Conservation (phyloP, 1,284 basidiomycete genomes). For the Apiotrichum mycotoxinovorans region DNA sequence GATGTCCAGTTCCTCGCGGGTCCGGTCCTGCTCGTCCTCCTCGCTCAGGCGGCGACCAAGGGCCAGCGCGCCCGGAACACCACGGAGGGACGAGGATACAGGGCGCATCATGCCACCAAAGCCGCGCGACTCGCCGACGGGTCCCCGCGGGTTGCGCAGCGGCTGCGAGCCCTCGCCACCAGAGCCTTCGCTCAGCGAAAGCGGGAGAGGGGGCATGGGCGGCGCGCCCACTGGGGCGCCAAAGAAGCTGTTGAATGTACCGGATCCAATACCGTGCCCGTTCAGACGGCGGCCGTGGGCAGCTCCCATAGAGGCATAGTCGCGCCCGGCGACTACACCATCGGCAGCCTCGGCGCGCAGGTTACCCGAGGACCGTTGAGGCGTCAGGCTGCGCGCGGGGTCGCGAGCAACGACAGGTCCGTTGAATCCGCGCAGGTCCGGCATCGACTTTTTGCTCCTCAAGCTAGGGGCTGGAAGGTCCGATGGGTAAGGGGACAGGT, state of each 20-base stretch:
- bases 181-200: constrained; percentile 14
- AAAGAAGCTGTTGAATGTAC: constrained; percentile 31
- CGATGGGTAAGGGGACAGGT: constrained; percentile 40
- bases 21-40: constrained; percentile 37
- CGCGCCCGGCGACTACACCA: constrained; percentile 55
- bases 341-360: constrained; percentile 88
- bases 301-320: constrained; percentile 42
- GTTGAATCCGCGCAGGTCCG: constrained; percentile 53
- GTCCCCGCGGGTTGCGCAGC: constrained; percentile 43
- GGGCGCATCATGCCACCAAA: constrained; percentile 16
- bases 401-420: constrained; percentile 69
- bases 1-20: constrained; percentile 18
- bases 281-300: constrained; percentile 29
- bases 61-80: constrained; percentile 17
- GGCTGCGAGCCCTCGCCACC: constrained; percentile 23
- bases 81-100: constrained; percentile 17
- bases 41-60: constrained; percentile 29
- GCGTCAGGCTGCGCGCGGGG: constrained; percentile 70
- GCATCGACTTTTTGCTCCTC: constrained; percentile 93
- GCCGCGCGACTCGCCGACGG: constrained; percentile 39
- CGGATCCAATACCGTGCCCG: constrained; percentile 24
- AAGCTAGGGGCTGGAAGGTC: constrained; percentile 63
- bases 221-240: constrained; percentile 31
- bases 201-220: constrained; percentile 39
- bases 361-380: constrained; percentile 83